Evolutionary conservation across 2,329 filamentous ascomycete species (phyloP).

Genomic region (Ophiocordyceps unilateralis): DNA sequence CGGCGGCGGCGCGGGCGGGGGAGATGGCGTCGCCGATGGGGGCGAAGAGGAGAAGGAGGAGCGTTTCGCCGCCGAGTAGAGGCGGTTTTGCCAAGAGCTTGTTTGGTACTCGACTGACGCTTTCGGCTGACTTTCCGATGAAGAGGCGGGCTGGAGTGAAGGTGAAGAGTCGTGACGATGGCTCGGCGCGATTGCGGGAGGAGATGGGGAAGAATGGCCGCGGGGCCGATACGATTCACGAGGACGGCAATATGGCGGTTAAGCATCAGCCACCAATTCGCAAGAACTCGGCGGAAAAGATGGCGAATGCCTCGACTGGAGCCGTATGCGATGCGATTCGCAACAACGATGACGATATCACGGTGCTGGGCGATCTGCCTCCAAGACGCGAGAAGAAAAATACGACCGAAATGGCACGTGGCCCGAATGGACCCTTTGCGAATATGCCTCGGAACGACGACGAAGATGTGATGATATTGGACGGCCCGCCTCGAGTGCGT

Average conservation of each 20-base stretch:
- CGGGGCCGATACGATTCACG: conserved; percentile 2
- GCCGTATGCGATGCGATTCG: too few species aligned
- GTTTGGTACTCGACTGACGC: conserved; percentile 16
- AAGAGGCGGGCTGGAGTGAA: not conserved
- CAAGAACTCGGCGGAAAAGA: not conserved
- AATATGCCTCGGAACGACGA: not conserved
- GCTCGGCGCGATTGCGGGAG: not conserved
- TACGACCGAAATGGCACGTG: not conserved
- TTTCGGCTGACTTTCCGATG: conserved; percentile 7
- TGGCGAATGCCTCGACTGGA: not conserved
- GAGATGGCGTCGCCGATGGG: too few species aligned
- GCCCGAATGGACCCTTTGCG: not conserved
- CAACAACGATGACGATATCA: too few species aligned
- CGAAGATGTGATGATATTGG: conserved; percentile 4
- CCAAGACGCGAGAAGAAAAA: too few species aligned
- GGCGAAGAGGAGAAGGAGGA: conserved; percentile 11
- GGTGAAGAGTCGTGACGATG: not conserved
- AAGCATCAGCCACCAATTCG: too few species aligned
- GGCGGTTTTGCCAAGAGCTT: conserved; percentile 15
- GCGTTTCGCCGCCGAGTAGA: conserved; percentile 16
- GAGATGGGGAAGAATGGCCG: not conserved
- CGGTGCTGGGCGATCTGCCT: too few species aligned
- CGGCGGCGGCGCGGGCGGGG: too few species aligned
- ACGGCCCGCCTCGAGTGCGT: not conserved
- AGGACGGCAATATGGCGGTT: too few species aligned